Percentiles rank a stretch among this genome's conserved stretches.
phyloP scores from a whole-genome alignment of 176 grass and related monocot species.

The Musa schizocarpa region DNA sequence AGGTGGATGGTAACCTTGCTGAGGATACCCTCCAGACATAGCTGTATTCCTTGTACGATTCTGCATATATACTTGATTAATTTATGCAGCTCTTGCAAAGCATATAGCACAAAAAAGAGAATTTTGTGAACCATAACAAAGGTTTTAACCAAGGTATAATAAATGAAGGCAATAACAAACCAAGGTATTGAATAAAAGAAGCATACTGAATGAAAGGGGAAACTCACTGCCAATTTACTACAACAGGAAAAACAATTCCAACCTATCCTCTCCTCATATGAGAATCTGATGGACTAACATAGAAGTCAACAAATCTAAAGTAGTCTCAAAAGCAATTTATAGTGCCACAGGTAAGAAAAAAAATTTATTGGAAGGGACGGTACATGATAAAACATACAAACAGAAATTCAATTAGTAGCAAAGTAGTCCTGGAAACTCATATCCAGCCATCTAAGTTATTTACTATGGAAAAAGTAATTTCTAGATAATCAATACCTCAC shows the following conservation, averaged over 20 bases:
- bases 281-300: slow-evolving; percentile 72
- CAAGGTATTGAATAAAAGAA: not conserved
- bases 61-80: slow-evolving; percentile 65
- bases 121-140: slow-evolving; percentile 27
- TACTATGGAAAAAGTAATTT: not conserved
- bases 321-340: slow-evolving; percentile 29
- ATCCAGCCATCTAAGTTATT: too few relatives aligned
- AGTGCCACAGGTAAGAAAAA: slow-evolving; percentile 28
- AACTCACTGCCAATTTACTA: slow-evolving; percentile 64
- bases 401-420: not conserved
- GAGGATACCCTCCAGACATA: slow-evolving; percentile 77
- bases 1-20: slow-evolving; percentile 27
- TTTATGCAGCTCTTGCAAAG: slow-evolving; percentile 27
- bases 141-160: slow-evolving; percentile 25
- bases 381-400: not conserved
- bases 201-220: slow-evolving; percentile 45
- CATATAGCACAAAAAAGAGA: slow-evolving; percentile 13
- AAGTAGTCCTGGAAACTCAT: too few relatives aligned
- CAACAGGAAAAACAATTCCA: slow-evolving; percentile 36
- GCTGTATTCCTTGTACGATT: slow-evolving; percentile 58
- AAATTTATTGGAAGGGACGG: not conserved
- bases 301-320: slow-evolving; percentile 49
- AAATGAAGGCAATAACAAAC: slow-evolving; percentile 25
- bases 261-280: slow-evolving; percentile 78
- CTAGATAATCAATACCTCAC: slow-evolving; percentile 46